Base-by-base conservation (phyloP, 129 eudicot genomes). In the Pittosporum tobira region DNA sequence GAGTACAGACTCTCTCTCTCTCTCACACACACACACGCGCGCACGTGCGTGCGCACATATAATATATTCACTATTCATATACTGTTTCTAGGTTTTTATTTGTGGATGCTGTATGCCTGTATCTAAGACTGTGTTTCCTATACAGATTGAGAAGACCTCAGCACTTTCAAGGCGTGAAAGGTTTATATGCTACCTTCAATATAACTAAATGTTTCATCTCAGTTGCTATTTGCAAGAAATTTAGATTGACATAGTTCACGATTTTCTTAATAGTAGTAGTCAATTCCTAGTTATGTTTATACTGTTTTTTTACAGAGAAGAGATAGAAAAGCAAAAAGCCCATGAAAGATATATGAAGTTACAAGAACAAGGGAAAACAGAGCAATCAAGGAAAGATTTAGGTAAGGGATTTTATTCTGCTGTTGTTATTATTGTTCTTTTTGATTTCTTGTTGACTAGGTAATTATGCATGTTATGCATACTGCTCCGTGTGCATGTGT, bases 301-400 rank as follows among this genome's bases (percentile, higher is more conserved):
- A 6, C 18, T 62, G 48, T 61, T 61, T 45, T 9, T 24, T 73
- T 36, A n/a, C n/a, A 90, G 98, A 60, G 98, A 91, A 73, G 98
- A 86, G 73, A 71, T 91, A 66, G 99, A 91, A 61, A 87, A 73
- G 61, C 99, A 91, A 78, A 74, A 71, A 72, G 85, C 99, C 59
- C 99, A 87, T 67, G 99, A 87, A 71, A 91, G 96, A 78, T 91
- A 87, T 51, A 91, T 91, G 99, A 91, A 71, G 77, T 60, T 91
- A 71, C 99, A 91, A 65, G 99, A 91, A 58, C 99, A 83, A 73
- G 99, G 99, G 59, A 87, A 91, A 76, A 91, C 99, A 21, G 96
- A 91, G 14, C 96, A 91, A 79, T 87, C 99, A 50, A 91, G 52
- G 79, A 91, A 91, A 72, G 99, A 91, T 73, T 75, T 91, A 72